Evolutionary conservation across 371 early-diverging fungal genomes (phyloP), one percentile per base, ranked within the genome.

Genomic region (Mucor piriformis): DNA sequence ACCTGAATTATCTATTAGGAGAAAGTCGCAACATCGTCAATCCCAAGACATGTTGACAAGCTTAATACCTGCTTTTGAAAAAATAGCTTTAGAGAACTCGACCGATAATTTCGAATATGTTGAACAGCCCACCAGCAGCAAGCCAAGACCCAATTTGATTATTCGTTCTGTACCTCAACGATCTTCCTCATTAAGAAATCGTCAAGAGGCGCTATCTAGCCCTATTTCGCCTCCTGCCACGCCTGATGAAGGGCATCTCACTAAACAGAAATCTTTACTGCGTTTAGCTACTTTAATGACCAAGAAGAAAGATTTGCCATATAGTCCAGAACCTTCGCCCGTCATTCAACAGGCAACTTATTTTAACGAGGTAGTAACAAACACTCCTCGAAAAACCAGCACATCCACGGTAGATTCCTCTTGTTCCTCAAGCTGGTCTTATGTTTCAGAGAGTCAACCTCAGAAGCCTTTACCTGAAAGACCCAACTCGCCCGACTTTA

Each of bases 351-450:
- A 21, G 10, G 20, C 16, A 18, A 20, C 18, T 24, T 46, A 46
- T 24, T 46, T 46, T 46, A 21, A 46, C 11, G 25, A 46, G 12
- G 13, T 24, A 24, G 8, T 24, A 50, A 18, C 46, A 10, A 55
- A 52, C 15, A 47, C 56, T 11, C 37, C 49, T 8, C 49, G 75
- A 52, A 66, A 67, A 23, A 64, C 76, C 18, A 60, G 72, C 32
- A 67, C 70, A 35, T 72, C 72, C 0, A 70, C 58, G 10, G 50
- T 70, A 8, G 52, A 64, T 15, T 59, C 65, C 18, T 24, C 51
- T 10, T 57, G 66, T 0, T 68, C 65, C 10, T 72, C 69, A 7
- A 66, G 67, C 16, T 72, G 76, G 72, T 76, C 76, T 8, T 61
- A 50, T 40, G 54, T 61, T 1, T 69, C 66, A 6, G 67, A 64